Evolutionary conservation across 1,284 basidiomycete genomes (phyloP), one percentile per base, ranked within the genome.

Genomic region (Sphagnurus paluster): DNA sequence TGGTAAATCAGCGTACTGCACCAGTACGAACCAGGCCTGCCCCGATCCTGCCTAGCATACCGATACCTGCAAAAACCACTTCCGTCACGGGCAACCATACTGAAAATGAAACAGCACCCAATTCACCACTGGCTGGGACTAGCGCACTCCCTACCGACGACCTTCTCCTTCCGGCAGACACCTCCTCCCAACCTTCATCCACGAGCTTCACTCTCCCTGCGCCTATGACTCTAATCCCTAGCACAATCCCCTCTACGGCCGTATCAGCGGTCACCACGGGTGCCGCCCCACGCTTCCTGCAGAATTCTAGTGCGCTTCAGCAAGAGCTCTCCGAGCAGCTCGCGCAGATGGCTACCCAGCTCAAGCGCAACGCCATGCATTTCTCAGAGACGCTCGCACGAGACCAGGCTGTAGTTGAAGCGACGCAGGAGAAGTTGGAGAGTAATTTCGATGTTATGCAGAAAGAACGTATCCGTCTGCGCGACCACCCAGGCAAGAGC

Each of bases 291-390:
- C 67, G 71, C 1, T 72, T 77, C 59, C 65, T 80, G 26, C 76
- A 78, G 60, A 77, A 80, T 50, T 80, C 84, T 8, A 74, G 69
- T 13, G 74, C 76, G 0, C 67, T 85, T 2, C 89, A 91, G 21
- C 80, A 89, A 50, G 80, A 87, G 32, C 77, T 91, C 34, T 77
- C 85, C 0, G 74, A 75, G 4, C 87, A 91, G 60, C 77, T 92
- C 14, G 82, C 83, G 1, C 67, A 77, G 33, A 92, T 92, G 89
- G 85, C 88, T 1, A 69, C 77, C 2, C 89, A 91, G 62, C 76
- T 92, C 37, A 84, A 83, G 57, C 74, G 75, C 19, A 92, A 92
- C 54, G 81, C 86, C 0, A 59, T 81, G 1, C 79, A 89, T 53
- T 90, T 92, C 58, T 77, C 82, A 3, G 71, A 74, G 2, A 70